Base-by-base conservation (phyloP, 345 rosid genomes). In the Eutrema yunnanense region DNA sequence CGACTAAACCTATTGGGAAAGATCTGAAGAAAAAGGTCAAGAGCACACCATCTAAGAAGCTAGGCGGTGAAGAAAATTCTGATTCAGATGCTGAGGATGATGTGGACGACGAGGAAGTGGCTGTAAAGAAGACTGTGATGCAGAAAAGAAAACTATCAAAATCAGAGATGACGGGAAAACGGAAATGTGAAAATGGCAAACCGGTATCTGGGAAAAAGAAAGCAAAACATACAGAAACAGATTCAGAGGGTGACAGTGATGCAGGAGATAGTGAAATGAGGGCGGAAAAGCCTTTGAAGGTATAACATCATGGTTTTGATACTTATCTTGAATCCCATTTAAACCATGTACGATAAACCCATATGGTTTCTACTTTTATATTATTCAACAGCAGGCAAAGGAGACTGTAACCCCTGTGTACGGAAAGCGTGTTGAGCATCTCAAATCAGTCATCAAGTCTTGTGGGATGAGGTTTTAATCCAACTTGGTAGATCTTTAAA, bases 361-460 rank as follows among this genome's bases (percentile, higher is more conserved):
- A 64, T 70, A 38, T 56, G 16, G 66, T 64, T 63, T 76, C 71
- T 64, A 42, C 11, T 36, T 52, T 36, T 55, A 47, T 69, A 33
- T 72, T 78, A 22, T 64, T 65, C 67, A 70, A 52, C 51, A 75
- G 84, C 90, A 87, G 92, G 81, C 80, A 78, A 92, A 87, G 86
- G 93, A 87, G 80, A 76, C 78, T 78, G 57, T 81, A 47, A 77
- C 86, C 43, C 79, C 92, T 11, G 76, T 73, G 54, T 88, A 95
- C 57, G 99, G 97, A 50, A 90, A 88, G 80, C 82, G 53, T 1
- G 97, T 92, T 68, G 96, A 88, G 75, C 93, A 85, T 80, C 87
- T 95, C 4, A 95, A 84, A 85, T 84, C 92, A 69, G 80, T 89
- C 56, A 87, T 92, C 67, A 94, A 89, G 81, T 86, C 90, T 56